Evolutionary conservation across 108 stramenopile species (phyloP), one percentile per base, ranked within the genome.

Genomic region (Skeletonema marinoi): DNA sequence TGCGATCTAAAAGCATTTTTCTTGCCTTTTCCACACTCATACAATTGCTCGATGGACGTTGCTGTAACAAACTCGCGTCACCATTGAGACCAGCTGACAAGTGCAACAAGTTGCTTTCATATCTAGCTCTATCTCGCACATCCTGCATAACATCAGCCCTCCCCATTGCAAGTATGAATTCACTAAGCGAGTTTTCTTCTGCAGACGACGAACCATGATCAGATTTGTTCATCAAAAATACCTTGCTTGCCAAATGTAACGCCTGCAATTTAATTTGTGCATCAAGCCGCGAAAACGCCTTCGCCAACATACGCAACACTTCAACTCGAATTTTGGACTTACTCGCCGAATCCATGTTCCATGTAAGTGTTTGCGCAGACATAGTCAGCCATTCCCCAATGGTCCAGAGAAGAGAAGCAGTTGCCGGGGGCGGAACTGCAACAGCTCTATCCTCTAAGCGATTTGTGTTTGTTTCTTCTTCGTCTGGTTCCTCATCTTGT

Each of bases 101-200:
- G 17, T 88, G 93, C 32, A 99, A 66, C 19, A 98, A 17, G 32
- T 83, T 79, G 41, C 93, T 93, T 74, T 97, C 91, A 67, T 96
- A 88, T 35, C 99, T 82, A 1, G 98, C 98, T 65, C 97, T 82
- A 77, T 99, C 99, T 25, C 98, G 89, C 8, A 99, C 92, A 86
- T 99, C 97, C 50, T 90, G 92, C 51, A 92, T 68, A 9, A 92
- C 81, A 81, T 99, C 99, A 51, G 94, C 83, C 17, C 96, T 86
- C 25, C 94, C 97, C 86, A 99, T 84, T 17, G 98, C 91, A 62
- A 99, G 78, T 63, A 99, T 92, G 63, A 96, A 96, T 64, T 97
- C 92, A 60, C 96, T 89, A 8, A 99, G 48, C 10, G 75, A 76
- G 17, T 39, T 46, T 64, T 90, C 88, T 58, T 64, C 63, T 62